phyloP scores from a whole-genome alignment of 2,329 filamentous ascomycete species.

The Colletotrichum coccodes region DNA sequence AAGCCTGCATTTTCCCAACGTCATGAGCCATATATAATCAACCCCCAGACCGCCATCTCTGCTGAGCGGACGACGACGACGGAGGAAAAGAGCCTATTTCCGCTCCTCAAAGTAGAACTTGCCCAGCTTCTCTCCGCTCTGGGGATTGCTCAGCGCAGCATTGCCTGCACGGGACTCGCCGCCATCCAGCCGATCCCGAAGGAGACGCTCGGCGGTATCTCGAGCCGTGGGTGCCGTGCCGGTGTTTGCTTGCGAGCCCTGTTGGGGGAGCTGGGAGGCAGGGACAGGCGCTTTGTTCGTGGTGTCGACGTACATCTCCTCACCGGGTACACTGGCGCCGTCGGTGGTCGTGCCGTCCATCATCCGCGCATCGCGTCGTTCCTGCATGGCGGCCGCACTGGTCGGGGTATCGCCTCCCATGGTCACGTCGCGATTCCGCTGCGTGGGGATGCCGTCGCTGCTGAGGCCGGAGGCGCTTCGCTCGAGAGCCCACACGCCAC shows the following conservation, averaged over 20 bases:
- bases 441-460: constrained; percentile 53
- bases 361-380: constrained; percentile 71
- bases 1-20: background rate
- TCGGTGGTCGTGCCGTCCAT: constrained; percentile 73
- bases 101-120: constrained; percentile 70
- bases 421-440: constrained; percentile 46
- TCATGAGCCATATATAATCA: background rate
- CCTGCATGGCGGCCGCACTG: constrained; percentile 58
- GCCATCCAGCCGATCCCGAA: constrained; percentile 68
- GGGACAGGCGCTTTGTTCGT: constrained; percentile 68
- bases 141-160: constrained; percentile 53
- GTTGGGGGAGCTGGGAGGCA: constrained; percentile 45
- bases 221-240: constrained; percentile 42
- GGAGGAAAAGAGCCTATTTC: constrained; percentile 33
- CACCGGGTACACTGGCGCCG: constrained; percentile 56
- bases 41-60: background rate
- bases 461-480: constrained; percentile 63
- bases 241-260: constrained; percentile 32
- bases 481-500: constrained; percentile 55
- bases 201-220: constrained; percentile 72
- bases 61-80: background rate
- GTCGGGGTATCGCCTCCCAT: constrained; percentile 52
- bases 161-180: constrained; percentile 53
- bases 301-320: constrained; percentile 71
- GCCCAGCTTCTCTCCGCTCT: constrained; percentile 59